Evolutionary conservation across 345 rosid genomes (phyloP).

Genomic region (rapeseed (Brassica napus)): DNA sequence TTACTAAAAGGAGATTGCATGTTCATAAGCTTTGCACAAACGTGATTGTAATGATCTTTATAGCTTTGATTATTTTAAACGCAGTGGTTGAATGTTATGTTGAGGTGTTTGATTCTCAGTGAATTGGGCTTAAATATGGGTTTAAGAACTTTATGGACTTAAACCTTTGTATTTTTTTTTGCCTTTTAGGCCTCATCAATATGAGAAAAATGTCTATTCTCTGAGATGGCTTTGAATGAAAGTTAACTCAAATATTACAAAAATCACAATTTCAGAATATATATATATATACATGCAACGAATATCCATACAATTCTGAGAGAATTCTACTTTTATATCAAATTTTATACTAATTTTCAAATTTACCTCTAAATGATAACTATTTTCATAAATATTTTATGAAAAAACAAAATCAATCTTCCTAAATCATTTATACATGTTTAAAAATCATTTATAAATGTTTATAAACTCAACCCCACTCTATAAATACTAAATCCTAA

Average conservation of each 20-base stretch:
- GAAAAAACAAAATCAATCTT: no score
- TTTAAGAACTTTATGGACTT: background rate
- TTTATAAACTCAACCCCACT: no score
- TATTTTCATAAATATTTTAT: no score
- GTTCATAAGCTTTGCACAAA: constrained; percentile 1
- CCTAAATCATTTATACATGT: no score
- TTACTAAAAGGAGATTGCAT: background rate
- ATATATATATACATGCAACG: background rate
- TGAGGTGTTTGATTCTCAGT: background rate
- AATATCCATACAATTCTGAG: background rate
- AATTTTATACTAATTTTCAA: no score
- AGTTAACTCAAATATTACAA: background rate
- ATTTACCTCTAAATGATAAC: no score
- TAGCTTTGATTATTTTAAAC: background rate
- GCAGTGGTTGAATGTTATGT: background rate
- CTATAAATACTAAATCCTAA: no score
- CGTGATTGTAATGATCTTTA: background rate
- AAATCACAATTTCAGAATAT: no score
- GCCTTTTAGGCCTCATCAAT: background rate
- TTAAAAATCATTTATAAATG: no score
- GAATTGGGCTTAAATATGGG: background rate
- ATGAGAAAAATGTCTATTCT: background rate
- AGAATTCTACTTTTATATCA: no score
- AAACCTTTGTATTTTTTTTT: background rate
- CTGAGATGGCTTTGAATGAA: background rate